Evolutionary conservation across 225 moss, liverwort and hornwort species (phyloP), one percentile per base, ranked within the genome.

Genomic region (Anthoceros angustus): DNA sequence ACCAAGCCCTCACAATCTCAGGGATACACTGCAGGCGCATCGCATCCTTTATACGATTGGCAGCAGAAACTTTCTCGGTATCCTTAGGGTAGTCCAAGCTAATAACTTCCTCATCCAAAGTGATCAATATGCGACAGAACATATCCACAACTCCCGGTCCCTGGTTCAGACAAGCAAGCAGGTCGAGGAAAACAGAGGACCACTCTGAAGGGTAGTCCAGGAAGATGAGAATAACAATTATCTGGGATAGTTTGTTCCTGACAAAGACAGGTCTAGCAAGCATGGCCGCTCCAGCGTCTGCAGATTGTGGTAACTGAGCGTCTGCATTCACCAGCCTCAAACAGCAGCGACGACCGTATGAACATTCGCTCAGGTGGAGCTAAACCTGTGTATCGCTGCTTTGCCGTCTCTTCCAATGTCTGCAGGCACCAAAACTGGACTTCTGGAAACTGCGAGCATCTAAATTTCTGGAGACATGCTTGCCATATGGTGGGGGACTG

Each of bases 381-480:
- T 69, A 95, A 66, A 0, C 79, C 77, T 71, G 75, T 72, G 66
- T 86, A 88, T 41, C 90, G 83, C 74, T 90, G 90, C 74, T 79
- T 86, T 63, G 85, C 78, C 64, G 88, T 80, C 76, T 90, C 90
- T 62, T 95, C 94, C 43, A 95, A 62, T 25, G 86, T 86, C 73
- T 90, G 88, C 26, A 95, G 83, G 69, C 90, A 95, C 94, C 94
- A 95, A 72, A 95, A 95, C 77, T 95, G 94, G 39, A 95, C 94
- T 76, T 95, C 94, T 10, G 90, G 80, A 66, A 80, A 95, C 70
- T 83, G 94, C 63, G 94, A 95, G 42, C 79, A 70, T 38, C 86
- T 84, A 73, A 90, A 88, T 79, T 88, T 95, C 73, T 95, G 88
- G 46, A 95, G 76, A 70, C 90, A 95, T 64, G 85, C 94, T 76